Evolutionary conservation across 768 basidiomycete species (phyloP).

Genomic region (Phanerochaete sordida): DNA sequence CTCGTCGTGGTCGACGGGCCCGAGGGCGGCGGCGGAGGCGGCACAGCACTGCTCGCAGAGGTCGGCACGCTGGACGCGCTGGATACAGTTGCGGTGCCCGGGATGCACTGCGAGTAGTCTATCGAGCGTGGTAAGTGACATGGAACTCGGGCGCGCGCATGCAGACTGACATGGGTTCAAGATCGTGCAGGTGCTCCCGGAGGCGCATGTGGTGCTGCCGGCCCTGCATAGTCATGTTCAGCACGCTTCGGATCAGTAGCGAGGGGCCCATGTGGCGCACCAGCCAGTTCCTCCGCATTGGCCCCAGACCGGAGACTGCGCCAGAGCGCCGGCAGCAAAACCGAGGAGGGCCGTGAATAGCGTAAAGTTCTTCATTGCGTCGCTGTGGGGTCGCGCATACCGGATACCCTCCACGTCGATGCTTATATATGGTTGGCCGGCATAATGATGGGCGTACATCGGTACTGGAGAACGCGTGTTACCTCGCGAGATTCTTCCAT

Average conservation of each 20-base stretch:
- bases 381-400: neutral
- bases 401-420: neutral
- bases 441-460: constrained; percentile 3
- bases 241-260: neutral
- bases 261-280: constrained; percentile 9
- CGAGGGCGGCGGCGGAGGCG: constrained; percentile 27
- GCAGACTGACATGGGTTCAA: constrained; percentile 18
- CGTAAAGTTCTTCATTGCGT: neutral
- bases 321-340: constrained; percentile 12
- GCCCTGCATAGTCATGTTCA: constrained; percentile 15
- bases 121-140: neutral
- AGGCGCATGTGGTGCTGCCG: constrained; percentile 20
- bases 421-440: constrained; percentile 1
- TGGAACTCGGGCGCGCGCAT: neutral
- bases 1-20: constrained; percentile 30
- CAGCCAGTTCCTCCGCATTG: constrained; percentile 27
- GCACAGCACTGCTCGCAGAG: constrained; percentile 25
- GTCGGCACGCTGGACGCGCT: constrained; percentile 19
- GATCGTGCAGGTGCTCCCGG: constrained; percentile 20
- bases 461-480: neutral
- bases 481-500: constrained; percentile 3
- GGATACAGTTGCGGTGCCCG: constrained; percentile 25
- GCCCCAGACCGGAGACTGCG: constrained; percentile 21
- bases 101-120: constrained; percentile 57
- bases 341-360: constrained; percentile 1